phyloP scores from a whole-genome alignment of 495 filamentous ascomycete genomes.

The Podospora appendiculata region DNA sequence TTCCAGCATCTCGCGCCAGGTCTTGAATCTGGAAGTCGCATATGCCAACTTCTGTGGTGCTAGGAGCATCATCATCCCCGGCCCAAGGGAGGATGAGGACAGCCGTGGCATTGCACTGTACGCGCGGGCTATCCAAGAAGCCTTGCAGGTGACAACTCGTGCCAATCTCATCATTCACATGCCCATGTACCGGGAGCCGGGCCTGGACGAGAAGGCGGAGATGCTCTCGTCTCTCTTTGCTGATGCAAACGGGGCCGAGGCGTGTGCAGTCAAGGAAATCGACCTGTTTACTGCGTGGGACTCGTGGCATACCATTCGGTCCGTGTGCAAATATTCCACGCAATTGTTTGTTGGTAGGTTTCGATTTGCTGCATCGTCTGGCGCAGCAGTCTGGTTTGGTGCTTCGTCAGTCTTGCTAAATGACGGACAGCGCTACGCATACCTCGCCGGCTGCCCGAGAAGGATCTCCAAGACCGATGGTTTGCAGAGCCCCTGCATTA shows the following conservation, averaged over 20 bases:
- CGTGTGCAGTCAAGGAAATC: conserved; percentile 25
- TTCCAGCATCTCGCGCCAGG: conserved; percentile 75
- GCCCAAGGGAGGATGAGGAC: conserved; percentile 49
- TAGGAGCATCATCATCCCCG: conserved; percentile 71
- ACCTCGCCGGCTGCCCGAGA: conserved; percentile 68
- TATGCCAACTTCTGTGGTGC: conserved; percentile 94
- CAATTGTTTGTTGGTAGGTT: conserved; percentile 81
- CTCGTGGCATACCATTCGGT: conserved; percentile 82
- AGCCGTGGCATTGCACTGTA: conserved; percentile 54
- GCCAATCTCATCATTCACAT: conserved; percentile 75
- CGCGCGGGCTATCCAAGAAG: conserved; percentile 78
- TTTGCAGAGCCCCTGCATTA: conserved; percentile 85
- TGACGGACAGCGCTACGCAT: conserved; percentile 58
- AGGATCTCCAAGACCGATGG: conserved; percentile 78
- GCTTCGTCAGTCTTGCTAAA: conserved; percentile 3
- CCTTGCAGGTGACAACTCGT: conserved; percentile 61
- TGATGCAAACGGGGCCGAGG: conserved; percentile 8
- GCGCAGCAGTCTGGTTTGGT: too few species aligned
- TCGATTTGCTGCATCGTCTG: background rate
- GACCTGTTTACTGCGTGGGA: conserved; percentile 81
- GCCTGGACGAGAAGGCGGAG: conserved; percentile 30
- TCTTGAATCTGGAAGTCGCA: conserved; percentile 80
- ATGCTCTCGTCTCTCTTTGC: conserved; percentile 28
- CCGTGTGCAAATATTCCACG: conserved; percentile 75
- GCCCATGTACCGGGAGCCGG: conserved; percentile 60